A percentile compares a stretch with the other conserved stretches of the same genome.
These are phyloP conservation scores for Aspergillus sclerotiicarbonarius DNA, from an alignment of 495 filamentous ascomycete genomes.

Conservation along the genomic window DNA sequence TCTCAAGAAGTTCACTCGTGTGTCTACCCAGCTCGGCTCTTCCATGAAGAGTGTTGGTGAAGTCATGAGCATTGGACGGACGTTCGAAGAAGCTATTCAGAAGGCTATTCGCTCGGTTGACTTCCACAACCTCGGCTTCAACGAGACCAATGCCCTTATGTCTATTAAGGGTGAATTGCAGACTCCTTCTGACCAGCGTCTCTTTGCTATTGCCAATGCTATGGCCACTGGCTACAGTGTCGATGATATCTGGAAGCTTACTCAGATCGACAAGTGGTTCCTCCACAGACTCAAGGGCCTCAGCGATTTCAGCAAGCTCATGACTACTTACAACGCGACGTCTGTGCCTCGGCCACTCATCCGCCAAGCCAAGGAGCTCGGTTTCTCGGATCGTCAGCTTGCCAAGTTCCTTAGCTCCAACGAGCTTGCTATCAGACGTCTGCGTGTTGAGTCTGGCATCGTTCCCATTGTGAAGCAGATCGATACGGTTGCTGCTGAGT, in stretches of 20 bases:
- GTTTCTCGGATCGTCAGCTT: conserved; percentile 90
- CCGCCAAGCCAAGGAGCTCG: conserved; percentile 83
- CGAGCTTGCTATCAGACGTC: conserved; percentile 79
- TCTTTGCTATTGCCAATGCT: conserved; percentile 97
- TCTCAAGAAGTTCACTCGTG: conserved; percentile 95
- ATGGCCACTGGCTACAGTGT: conserved; percentile 93
- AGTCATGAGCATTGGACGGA: conserved; percentile 96
- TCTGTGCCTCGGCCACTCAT: conserved; percentile 65
- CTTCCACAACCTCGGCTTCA: conserved; percentile 93
- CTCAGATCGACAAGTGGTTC: conserved; percentile 87
- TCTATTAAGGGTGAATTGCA: conserved; percentile 94
- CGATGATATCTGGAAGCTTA: conserved; percentile 96
- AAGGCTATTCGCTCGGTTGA: conserved; percentile 96
- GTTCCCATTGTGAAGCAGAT: conserved; percentile 94
- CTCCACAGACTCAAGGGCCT: conserved; percentile 84
- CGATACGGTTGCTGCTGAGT: conserved; percentile 96
- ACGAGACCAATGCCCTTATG: conserved; percentile 88
- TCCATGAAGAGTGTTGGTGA: conserved; percentile 99
- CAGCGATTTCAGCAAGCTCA: conserved; percentile 78
- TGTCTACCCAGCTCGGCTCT: conserved; percentile 89
- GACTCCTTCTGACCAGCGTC: conserved; percentile 93
- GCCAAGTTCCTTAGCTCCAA: conserved; percentile 93
- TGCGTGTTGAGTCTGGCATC: conserved; percentile 81
- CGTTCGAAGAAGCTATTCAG: conserved; percentile 97
- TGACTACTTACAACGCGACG: conserved; percentile 68